Conservation (phyloP, 2,329 filamentous ascomycete genomes). For the Scedosporium apiospermum region DNA sequence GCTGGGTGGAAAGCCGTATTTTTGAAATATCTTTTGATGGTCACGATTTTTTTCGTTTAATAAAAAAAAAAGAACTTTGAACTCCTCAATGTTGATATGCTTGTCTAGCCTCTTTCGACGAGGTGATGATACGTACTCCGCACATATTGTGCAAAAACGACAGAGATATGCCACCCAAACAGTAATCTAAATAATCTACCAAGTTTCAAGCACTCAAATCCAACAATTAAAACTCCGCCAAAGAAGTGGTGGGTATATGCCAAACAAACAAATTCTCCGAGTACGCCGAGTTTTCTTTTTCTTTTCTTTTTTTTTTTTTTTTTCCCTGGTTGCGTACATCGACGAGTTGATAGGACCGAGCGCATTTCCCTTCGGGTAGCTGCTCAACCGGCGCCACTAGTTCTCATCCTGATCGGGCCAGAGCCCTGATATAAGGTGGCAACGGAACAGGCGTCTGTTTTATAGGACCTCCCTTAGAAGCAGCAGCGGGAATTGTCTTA, state of each 20-base stretch:
- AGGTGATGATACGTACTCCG: neutral
- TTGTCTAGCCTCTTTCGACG: neutral
- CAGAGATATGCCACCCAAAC: no score
- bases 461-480: neutral
- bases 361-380: neutral
- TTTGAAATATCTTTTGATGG: neutral
- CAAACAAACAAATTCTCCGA: neutral
- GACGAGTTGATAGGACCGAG: neutral
- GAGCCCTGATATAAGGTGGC: neutral
- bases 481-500: neutral
- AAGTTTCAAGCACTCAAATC: neutral
- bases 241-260: neutral
- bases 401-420: neutral
- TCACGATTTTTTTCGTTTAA: neutral
- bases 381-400: neutral
- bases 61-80: neutral
- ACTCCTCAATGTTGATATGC: neutral
- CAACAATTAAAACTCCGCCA: neutral
- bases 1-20: neutral
- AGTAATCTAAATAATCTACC: neutral
- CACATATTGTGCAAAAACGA: neutral
- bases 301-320: neutral
- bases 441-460: conserved; percentile 2
- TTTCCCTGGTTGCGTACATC: neutral
- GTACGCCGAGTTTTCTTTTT: neutral